Evolutionary conservation across 73 alveolate genomes (phyloP), one percentile per base, ranked within the genome.

Genomic region (Paramecium biaurelia): DNA sequence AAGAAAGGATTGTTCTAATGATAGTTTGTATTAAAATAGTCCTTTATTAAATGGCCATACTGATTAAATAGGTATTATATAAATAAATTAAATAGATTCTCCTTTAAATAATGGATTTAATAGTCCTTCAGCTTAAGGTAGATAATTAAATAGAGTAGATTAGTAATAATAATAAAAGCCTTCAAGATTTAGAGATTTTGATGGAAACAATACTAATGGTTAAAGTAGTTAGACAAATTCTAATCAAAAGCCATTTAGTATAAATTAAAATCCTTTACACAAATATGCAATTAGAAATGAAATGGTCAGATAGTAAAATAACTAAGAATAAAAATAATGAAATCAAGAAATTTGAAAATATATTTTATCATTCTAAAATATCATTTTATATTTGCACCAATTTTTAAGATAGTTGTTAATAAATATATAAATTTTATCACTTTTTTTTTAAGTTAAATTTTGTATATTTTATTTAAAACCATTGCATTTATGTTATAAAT

Each of bases 281-380:
- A 72, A 72, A 72, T 72, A 72, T 72, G 86, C 86, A 35, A 72
- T 72, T 11, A 72, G 58, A 72, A 72, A 72, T 72, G 86, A 72
- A 72, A 72, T 72, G 86, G 20, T 35, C 7, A 72, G 58, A 72
- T 72, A 72, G 45, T 72, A 72, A 42, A 20, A 72, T 28, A 32
- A 63, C 20, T 12, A 63, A 63, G 84, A 63, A 63, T 63, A 63
- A 32, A 30, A 30, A 63, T 63, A 32, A 53, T 53, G 68, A 53
- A n/a, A 18, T 53, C 67, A 53, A 7, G 67, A 53, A 45, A 53
- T 53, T 53, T 53, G 68, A 53, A 53, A 53, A 53, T 53, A 53
- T 53, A 53, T 53, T 53, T 53, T 53, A 53, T 53, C 68, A 53
- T 53, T 53, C 68, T 53, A 53, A 53, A 53, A 18, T 18, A 53